phyloP scores from a whole-genome alignment of 345 rosid species.

The Sisymbrium altissimum region DNA sequence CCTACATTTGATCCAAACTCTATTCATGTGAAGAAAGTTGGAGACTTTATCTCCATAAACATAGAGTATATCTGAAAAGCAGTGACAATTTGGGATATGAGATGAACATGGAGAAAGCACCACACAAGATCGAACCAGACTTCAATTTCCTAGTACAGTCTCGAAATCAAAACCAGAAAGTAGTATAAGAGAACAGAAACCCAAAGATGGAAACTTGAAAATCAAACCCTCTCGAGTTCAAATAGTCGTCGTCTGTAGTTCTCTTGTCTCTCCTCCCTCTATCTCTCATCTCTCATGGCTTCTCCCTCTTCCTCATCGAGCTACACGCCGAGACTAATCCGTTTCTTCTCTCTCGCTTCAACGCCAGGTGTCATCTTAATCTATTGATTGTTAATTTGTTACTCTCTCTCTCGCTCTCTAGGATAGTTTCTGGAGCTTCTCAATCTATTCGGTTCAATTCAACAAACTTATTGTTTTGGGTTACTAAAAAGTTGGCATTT shows the following conservation, averaged over 20 bases:
- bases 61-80: not conserved
- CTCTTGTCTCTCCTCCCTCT: no score
- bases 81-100: not conserved
- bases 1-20: not conserved
- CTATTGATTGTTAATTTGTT: no score
- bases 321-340: no score
- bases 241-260: not conserved
- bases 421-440: no score
- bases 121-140: not conserved
- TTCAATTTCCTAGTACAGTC: not conserved
- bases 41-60: not conserved
- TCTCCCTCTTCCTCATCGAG: no score
- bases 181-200: not conserved
- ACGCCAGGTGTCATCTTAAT: no score
- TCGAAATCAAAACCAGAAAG: not conserved
- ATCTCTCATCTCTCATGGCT: no score
- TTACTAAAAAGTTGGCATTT: no score
- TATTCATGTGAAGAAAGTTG: constrained; percentile 12
- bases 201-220: not conserved
- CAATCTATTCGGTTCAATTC: no score
- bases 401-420: no score
- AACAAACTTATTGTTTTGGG: no score
- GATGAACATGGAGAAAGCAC: not conserved
- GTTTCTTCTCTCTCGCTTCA: no score
- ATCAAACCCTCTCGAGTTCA: constrained; percentile 14